phyloP scores from a whole-genome alignment of 257 asterid species.

The Thymus mandschuricus region DNA sequence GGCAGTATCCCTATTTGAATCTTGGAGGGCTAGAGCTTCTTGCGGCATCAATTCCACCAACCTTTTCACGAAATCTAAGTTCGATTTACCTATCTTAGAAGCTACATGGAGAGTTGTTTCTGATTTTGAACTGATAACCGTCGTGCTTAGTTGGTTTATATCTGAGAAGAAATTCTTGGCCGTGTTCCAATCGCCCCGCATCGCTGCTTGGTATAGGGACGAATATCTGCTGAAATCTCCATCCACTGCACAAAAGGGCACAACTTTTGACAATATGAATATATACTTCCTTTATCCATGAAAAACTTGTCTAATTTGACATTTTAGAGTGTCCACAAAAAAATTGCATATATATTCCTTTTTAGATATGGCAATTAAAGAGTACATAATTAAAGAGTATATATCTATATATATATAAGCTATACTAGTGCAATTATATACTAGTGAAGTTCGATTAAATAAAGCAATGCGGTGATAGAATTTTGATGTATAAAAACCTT shows the following conservation, averaged over 20 bases:
- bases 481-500: too few species aligned
- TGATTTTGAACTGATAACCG: background rate
- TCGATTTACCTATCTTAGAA: background rate
- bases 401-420: too few species aligned
- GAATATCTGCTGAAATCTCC: background rate
- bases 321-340: too few species aligned
- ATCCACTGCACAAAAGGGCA: too few species aligned
- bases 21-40: background rate
- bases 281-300: too few species aligned
- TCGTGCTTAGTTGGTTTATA: too few species aligned
- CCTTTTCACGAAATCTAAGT: conserved; percentile 6
- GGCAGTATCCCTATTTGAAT: background rate
- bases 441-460: background rate
- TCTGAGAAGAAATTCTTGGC: background rate
- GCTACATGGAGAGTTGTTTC: conserved; percentile 11
- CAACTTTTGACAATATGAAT: background rate
- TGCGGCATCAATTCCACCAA: background rate
- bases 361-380: too few species aligned
- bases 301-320: too few species aligned
- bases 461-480: too few species aligned
- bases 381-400: background rate
- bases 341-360: too few species aligned
- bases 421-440: too few species aligned
- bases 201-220: conserved; percentile 11
- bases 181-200: background rate